A percentile compares a stretch with the other conserved stretches of the same genome.
Evolutionary conservation across 192 early-diverging fungal genomes (phyloP).

Genomic region (Phycomyces nitens): DNA sequence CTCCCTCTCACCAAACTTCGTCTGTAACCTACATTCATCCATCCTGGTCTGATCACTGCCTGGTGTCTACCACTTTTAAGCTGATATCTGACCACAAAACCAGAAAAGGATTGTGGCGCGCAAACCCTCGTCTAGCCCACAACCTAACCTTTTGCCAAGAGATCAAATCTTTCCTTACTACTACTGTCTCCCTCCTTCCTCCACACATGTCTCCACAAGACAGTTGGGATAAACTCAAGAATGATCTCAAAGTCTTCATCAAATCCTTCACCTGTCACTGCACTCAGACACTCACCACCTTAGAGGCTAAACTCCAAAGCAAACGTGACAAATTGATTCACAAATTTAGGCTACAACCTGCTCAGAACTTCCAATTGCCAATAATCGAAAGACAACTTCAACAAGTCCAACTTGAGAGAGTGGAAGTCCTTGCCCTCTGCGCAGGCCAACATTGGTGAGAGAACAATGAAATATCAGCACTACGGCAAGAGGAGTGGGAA

Average conservation of each 20-base stretch:
- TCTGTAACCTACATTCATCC: neutral
- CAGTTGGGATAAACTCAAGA: conserved; percentile 2
- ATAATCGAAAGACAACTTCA: neutral
- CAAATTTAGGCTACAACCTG: neutral
- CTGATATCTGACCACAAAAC: neutral
- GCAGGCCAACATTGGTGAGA: conserved; percentile 10
- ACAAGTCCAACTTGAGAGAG: neutral
- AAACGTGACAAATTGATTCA: conserved; percentile 1
- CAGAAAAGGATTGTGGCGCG: conserved; percentile 16
- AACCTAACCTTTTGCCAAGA: neutral
- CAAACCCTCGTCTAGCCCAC: conserved; percentile 3
- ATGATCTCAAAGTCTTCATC: neutral
- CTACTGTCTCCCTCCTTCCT: neutral
- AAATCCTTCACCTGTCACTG: neutral
- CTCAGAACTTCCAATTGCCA: neutral
- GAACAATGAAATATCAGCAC: conserved; percentile 1
- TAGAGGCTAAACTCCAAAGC: neutral
- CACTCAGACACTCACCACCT: too few species aligned
- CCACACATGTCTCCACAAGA: neutral
- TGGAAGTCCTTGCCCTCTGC: neutral
- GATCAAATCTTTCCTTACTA: neutral
- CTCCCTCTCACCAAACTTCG: neutral
- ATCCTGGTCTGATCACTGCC: conserved; percentile 10
- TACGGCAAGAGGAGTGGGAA: too few species aligned
- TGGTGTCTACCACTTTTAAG: neutral